These are phyloP conservation scores for Quercus bicolor DNA, from an alignment of 306 rosid species.

Conservation along the genomic window DNA sequence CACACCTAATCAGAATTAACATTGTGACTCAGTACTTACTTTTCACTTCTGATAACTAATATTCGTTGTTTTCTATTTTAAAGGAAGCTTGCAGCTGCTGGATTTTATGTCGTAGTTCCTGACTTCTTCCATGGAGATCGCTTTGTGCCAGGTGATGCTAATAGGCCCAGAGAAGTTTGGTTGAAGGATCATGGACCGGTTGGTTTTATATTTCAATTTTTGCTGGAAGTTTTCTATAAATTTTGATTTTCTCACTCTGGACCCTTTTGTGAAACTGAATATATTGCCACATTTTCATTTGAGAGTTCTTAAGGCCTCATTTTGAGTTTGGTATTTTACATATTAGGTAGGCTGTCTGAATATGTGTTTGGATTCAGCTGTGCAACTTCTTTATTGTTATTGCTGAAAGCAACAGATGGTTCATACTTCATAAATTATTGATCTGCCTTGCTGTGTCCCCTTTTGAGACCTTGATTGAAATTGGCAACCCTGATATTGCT, in stretches of 20 bases:
- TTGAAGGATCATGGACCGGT: constrained; percentile 58
- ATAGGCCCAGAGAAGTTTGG: constrained; percentile 44
- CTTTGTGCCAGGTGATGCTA: constrained; percentile 26
- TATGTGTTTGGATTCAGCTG: background rate
- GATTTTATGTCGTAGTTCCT: constrained; percentile 72
- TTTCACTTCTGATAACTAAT: constrained; percentile 1
- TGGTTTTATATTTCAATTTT: constrained; percentile 26
- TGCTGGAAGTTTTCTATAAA: background rate
- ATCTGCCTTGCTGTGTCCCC: background rate
- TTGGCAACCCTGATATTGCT: background rate
- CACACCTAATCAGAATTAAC: background rate
- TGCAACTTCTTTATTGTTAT: background rate
- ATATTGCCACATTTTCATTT: background rate
- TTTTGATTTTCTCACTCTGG: background rate
- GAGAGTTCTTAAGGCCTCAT: background rate
- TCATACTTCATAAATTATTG: background rate
- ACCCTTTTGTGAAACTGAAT: background rate
- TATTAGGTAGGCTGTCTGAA: too few species aligned
- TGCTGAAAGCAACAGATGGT: background rate
- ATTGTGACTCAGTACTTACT: too few species aligned
- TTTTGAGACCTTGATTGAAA: background rate
- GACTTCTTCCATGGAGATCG: constrained; percentile 63
- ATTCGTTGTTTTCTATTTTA: constrained; percentile 15
- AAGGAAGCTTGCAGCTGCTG: constrained; percentile 80
- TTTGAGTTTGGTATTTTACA: too few species aligned